Evolutionary conservation across 192 early-diverging fungal genomes (phyloP).

Genomic region (Backusella macrospora): DNA sequence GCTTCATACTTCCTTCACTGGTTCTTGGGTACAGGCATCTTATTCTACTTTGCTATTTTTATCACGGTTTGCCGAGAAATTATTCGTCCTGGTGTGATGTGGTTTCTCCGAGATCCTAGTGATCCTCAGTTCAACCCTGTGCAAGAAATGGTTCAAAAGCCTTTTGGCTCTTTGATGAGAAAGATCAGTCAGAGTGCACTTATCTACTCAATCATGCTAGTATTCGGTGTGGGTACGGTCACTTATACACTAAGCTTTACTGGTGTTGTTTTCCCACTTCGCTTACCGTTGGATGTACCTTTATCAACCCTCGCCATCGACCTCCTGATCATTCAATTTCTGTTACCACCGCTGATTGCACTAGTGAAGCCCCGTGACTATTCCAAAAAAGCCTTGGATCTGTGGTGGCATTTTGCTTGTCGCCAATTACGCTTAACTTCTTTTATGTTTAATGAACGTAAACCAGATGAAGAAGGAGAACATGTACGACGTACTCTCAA

Average conservation of each 20-base stretch:
- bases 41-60: constrained; percentile 93
- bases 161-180: constrained; percentile 72
- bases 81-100: constrained; percentile 92
- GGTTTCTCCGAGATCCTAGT: constrained; percentile 98
- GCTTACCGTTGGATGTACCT: constrained; percentile 59
- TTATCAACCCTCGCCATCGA: constrained; percentile 79
- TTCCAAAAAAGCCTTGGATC: constrained; percentile 48
- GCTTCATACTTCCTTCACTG: constrained; percentile 83
- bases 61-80: constrained; percentile 79
- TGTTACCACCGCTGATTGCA: constrained; percentile 67
- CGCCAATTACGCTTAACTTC: constrained; percentile 70
- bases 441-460: constrained; percentile 79
- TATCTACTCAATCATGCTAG: constrained; percentile 84
- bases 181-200: constrained; percentile 81
- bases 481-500: constrained; percentile 55
- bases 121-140: constrained; percentile 95
- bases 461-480: constrained; percentile 73
- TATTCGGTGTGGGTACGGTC: constrained; percentile 70
- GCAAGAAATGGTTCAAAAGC: constrained; percentile 87
- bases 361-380: constrained; percentile 64
- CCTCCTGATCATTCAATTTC: constrained; percentile 71
- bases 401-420: constrained; percentile 79
- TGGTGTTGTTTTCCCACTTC: constrained; percentile 60
- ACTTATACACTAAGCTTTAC: constrained; percentile 42
- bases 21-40: constrained; percentile 91